A percentile compares a stretch with the other conserved stretches of the same genome.
These are phyloP conservation scores for Coemansia sp. DNA, from an alignment of 192 early-diverging fungal species.

Conservation along the genomic window DNA sequence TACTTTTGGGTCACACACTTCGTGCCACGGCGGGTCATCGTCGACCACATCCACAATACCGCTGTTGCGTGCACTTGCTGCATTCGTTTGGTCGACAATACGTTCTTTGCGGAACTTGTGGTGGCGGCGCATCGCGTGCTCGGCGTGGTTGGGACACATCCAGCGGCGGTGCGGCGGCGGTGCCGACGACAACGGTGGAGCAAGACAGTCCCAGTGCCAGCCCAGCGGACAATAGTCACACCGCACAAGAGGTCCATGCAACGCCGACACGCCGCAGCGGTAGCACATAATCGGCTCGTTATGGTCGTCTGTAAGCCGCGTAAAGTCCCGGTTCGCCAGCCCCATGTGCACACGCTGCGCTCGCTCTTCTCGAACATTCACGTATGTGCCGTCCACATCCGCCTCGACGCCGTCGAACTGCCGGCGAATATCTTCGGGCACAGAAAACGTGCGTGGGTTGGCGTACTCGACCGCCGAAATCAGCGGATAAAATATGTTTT, in stretches of 20 bases:
- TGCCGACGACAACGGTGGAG: constrained; percentile 43
- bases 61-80: constrained; percentile 35
- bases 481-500: constrained; percentile 48
- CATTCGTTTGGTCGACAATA: constrained; percentile 38
- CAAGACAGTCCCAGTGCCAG: constrained; percentile 55
- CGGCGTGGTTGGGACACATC: constrained; percentile 55
- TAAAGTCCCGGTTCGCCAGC: constrained; percentile 33
- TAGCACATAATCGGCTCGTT: constrained; percentile 45
- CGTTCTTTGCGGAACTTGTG: constrained; percentile 49
- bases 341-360: constrained; percentile 25
- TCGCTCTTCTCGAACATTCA: constrained; percentile 39
- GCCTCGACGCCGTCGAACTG: constrained; percentile 48
- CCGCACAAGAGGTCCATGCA: constrained; percentile 37
- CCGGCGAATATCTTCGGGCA: constrained; percentile 50
- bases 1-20: constrained; percentile 50
- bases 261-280: constrained; percentile 41
- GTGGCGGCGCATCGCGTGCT: constrained; percentile 39
- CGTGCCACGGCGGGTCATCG: constrained; percentile 41
- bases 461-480: constrained; percentile 29
- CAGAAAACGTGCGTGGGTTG: constrained; percentile 42
- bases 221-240: constrained; percentile 52
- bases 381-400: constrained; percentile 35
- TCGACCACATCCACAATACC: constrained; percentile 44
- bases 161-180: constrained; percentile 40
- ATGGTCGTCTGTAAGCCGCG: constrained; percentile 43